phyloP scores from a whole-genome alignment of 2,329 filamentous ascomycete genomes.

The Beauveria varroae region DNA sequence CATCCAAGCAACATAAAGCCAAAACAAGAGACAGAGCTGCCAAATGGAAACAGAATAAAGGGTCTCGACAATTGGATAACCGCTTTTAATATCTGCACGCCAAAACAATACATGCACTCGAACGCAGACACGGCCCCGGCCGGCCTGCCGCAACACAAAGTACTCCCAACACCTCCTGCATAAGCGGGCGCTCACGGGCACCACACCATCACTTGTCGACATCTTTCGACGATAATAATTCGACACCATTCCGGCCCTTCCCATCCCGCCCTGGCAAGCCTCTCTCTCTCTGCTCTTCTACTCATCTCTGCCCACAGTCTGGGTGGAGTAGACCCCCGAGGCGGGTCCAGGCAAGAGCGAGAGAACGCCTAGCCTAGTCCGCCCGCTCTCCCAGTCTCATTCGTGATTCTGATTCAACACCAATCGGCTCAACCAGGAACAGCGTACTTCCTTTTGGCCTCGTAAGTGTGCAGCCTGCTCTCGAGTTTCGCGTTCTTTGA shows the following conservation, averaged over 20 bases:
- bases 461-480: too few species aligned
- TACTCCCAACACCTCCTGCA: neutral
- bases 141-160: neutral
- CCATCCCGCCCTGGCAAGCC: neutral
- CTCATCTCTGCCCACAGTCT: neutral
- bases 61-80: neutral
- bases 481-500: too few species aligned
- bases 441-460: neutral
- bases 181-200: conserved; percentile 1
- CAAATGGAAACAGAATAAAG: neutral
- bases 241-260: neutral
- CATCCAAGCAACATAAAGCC: too few species aligned
- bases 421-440: neutral
- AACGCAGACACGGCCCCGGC: neutral
- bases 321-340: neutral
- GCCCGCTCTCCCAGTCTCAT: neutral
- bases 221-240: too few species aligned
- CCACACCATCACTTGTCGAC: neutral
- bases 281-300: neutral
- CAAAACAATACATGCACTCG: neutral
- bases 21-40: neutral
- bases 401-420: neutral
- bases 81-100: neutral
- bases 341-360: neutral
- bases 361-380: neutral